These are phyloP conservation scores for Dactylellina haptotyla DNA, from an alignment of 2,329 filamentous ascomycete species.

Conservation along the genomic window DNA sequence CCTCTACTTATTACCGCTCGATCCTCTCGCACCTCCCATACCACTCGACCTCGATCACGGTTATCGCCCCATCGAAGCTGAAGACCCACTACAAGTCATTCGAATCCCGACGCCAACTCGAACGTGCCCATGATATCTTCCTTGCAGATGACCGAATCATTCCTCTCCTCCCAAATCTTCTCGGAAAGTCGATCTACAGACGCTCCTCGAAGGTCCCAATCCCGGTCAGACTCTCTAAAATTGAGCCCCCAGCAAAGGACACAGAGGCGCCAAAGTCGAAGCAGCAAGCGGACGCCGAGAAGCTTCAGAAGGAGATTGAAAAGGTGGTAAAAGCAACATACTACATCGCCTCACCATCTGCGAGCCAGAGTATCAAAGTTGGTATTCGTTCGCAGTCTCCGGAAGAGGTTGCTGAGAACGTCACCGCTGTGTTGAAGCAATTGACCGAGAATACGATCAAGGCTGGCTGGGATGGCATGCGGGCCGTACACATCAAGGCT, in stretches of 20 bases:
- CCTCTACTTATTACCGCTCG: conserved; percentile 90
- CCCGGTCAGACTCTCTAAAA: conserved; percentile 76
- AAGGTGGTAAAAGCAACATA: conserved; percentile 80
- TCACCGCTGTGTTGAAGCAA: conserved; percentile 74
- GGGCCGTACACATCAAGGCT: conserved; percentile 88
- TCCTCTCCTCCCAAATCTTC: conserved; percentile 74
- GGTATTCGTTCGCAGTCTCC: conserved; percentile 78
- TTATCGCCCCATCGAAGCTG: conserved; percentile 85
- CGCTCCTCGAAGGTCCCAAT: conserved; percentile 83
- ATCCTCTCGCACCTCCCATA: conserved; percentile 77
- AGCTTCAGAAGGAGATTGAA: conserved; percentile 80
- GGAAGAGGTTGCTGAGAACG: conserved; percentile 81
- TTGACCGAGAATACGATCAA: conserved; percentile 72
- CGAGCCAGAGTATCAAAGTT: conserved; percentile 82
- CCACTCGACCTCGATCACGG: conserved; percentile 75
- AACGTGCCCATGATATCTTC: conserved; percentile 89
- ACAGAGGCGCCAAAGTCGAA: conserved; percentile 63
- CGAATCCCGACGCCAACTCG: conserved; percentile 84
- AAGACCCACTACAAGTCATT: conserved; percentile 90
- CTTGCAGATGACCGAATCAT: conserved; percentile 88
- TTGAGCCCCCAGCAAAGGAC: conserved; percentile 63
- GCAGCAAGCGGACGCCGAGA: conserved; percentile 60
- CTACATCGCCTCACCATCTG: conserved; percentile 80
- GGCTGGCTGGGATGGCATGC: conserved; percentile 87
- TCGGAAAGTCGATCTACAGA: conserved; percentile 95